These are phyloP conservation scores for Fusarium sp. DNA, from an alignment of 2,329 filamentous ascomycete species.

Conservation along the genomic window DNA sequence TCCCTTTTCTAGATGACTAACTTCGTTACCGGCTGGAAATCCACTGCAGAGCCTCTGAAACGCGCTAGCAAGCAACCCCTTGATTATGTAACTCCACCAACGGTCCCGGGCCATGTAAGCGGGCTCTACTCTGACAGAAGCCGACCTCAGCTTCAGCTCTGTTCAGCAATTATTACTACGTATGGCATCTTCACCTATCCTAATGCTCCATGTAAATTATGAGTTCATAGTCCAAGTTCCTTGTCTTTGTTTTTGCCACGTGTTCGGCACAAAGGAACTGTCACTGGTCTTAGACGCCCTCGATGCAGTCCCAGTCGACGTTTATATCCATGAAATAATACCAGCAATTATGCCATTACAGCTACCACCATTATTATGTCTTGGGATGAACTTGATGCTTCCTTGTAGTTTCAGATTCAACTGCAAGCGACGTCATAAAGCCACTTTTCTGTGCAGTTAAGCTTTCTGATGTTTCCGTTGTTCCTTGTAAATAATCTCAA, in stretches of 20 bases:
- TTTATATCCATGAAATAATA: slow-evolving; percentile 2
- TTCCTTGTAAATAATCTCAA: background rate
- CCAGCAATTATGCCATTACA: background rate
- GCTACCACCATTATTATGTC: background rate
- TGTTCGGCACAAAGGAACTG: background rate
- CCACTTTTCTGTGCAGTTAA: background rate
- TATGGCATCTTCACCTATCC: background rate
- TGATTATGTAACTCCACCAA: slow-evolving; percentile 10
- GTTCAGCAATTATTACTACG: background rate
- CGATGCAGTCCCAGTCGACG: background rate
- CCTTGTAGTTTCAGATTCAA: background rate
- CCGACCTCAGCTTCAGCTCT: background rate
- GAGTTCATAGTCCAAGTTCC: background rate
- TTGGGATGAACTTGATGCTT: background rate
- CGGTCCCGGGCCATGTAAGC: background rate
- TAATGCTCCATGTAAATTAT: background rate
- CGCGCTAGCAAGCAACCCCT: slow-evolving; percentile 24
- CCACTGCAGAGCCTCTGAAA: slow-evolving; percentile 22
- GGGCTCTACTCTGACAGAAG: background rate
- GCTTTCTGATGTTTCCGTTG: background rate
- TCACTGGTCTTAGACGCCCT: background rate
- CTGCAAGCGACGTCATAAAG: background rate
- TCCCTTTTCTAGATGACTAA: slow-evolving; percentile 6
- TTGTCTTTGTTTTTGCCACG: background rate
- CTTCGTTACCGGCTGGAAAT: slow-evolving; percentile 2